Evolutionary conservation across 257 asterid genomes (phyloP).

Genomic region (Fraxinus americana): DNA sequence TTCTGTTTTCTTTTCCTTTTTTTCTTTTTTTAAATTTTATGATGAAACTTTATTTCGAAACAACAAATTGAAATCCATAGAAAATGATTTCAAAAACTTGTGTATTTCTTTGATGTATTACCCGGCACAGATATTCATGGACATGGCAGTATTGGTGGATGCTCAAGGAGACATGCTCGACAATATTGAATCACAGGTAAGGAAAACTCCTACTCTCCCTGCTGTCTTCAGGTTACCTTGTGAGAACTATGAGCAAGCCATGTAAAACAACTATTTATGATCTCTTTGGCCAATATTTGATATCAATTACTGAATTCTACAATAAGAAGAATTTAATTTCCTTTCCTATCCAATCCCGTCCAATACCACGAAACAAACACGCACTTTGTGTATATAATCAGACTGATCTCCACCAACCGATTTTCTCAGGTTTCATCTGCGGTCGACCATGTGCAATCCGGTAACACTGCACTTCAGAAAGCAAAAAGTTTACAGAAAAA

Average conservation of each 20-base stretch:
- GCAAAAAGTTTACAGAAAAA: constrained; percentile 81
- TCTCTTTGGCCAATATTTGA: too few relatives aligned
- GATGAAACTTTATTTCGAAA: too few relatives aligned
- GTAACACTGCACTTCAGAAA: constrained; percentile 84
- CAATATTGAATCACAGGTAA: constrained; percentile 96
- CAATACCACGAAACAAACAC: too few relatives aligned
- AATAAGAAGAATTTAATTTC: not conserved
- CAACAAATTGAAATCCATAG: not conserved
- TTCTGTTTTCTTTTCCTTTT: too few relatives aligned
- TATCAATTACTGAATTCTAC: too few relatives aligned
- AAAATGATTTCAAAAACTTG: not conserved
- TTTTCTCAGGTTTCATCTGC: constrained; percentile 81
- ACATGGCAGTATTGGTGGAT: constrained; percentile 97
- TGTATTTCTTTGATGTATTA: not conserved
- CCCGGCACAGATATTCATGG: constrained; percentile 71
- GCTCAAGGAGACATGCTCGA: constrained; percentile 99
- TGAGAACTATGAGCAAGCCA: not conserved
- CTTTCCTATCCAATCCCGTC: not conserved
- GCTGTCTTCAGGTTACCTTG: not conserved
- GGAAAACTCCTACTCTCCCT: not conserved
- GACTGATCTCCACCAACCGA: not conserved
- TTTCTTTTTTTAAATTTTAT: too few relatives aligned
- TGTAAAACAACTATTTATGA: not conserved
- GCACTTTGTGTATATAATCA: not conserved
- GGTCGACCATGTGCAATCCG: constrained; percentile 96